Conservation (phyloP, 768 basidiomycete genomes). For the Trametes coccinea region DNA sequence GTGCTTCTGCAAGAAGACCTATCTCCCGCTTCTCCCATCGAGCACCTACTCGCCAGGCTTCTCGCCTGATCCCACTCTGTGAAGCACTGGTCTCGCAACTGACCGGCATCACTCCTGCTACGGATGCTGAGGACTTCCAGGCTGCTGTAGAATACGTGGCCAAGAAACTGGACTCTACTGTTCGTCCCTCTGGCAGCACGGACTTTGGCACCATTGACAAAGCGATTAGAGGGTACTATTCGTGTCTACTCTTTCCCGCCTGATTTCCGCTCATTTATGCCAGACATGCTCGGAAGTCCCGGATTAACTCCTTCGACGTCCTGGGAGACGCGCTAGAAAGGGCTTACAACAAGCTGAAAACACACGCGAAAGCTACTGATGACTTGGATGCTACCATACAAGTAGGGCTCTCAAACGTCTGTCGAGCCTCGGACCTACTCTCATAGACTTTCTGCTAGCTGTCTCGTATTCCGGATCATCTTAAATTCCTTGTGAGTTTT, state of each 20-base stretch:
- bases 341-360: conserved; percentile 53
- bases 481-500: conserved; percentile 65
- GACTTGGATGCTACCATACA: conserved; percentile 71
- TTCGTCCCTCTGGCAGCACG: conserved; percentile 55
- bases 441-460: conserved; percentile 36
- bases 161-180: conserved; percentile 58
- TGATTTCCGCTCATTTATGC: neutral
- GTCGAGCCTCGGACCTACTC: conserved; percentile 1
- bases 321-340: conserved; percentile 61
- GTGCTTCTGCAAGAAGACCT: conserved; percentile 30
- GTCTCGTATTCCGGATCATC: conserved; percentile 65
- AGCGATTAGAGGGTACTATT: conserved; percentile 52
- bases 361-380: conserved; percentile 45
- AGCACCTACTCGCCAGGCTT: conserved; percentile 49
- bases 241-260: conserved; percentile 1
- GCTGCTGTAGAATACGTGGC: conserved; percentile 56
- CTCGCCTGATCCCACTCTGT: conserved; percentile 54
- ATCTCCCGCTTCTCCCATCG: conserved; percentile 45
- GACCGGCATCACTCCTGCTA: conserved; percentile 49
- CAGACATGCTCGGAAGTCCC: conserved; percentile 53
- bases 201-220: conserved; percentile 58
- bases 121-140: conserved; percentile 45
- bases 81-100: conserved; percentile 58
- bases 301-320: conserved; percentile 61
- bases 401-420: conserved; percentile 34